These are phyloP conservation scores for Suillus placidus DNA, from an alignment of 768 basidiomycete species.

Conservation along the genomic window DNA sequence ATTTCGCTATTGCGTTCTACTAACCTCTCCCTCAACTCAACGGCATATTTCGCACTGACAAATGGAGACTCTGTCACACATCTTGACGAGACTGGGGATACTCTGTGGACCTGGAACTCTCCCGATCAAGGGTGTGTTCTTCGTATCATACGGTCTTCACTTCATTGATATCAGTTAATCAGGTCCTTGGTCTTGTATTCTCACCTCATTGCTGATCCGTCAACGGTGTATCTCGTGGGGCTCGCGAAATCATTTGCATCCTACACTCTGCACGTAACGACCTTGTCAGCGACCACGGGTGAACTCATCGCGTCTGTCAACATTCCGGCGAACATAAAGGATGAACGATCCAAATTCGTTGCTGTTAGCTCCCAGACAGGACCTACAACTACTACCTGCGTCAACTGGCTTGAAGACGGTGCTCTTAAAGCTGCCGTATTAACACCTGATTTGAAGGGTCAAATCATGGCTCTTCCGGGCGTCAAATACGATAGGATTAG, in stretches of 20 bases:
- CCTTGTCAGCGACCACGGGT: conserved; percentile 59
- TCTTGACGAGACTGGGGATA: conserved; percentile 55
- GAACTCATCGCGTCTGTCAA: conserved; percentile 48
- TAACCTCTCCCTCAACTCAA: conserved; percentile 34
- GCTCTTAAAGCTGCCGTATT: conserved; percentile 53
- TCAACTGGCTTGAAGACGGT: conserved; percentile 51
- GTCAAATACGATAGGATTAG: conserved; percentile 52
- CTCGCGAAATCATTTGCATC: conserved; percentile 47
- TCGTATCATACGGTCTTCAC: conserved; percentile 9
- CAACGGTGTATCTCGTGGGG: conserved; percentile 58
- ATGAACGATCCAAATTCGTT: conserved; percentile 40
- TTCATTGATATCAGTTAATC: not conserved
- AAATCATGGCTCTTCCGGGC: conserved; percentile 45
- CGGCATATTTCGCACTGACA: conserved; percentile 51
- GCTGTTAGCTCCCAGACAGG: conserved; percentile 29
- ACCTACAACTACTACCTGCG: conserved; percentile 19
- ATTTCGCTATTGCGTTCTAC: conserved; percentile 48
- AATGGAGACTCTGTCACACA: conserved; percentile 62
- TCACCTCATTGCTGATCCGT: conserved; percentile 54
- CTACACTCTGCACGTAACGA: conserved; percentile 68
- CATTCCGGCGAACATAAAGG: conserved; percentile 54
- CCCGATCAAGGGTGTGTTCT: conserved; percentile 62
- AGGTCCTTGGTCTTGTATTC: conserved; percentile 71
- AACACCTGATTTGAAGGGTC: conserved; percentile 47
- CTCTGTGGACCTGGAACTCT: conserved; percentile 73